These are phyloP conservation scores for Rhodotorula sphaerocarpa DNA, from an alignment of 768 basidiomycete species.

Conservation along the genomic window DNA sequence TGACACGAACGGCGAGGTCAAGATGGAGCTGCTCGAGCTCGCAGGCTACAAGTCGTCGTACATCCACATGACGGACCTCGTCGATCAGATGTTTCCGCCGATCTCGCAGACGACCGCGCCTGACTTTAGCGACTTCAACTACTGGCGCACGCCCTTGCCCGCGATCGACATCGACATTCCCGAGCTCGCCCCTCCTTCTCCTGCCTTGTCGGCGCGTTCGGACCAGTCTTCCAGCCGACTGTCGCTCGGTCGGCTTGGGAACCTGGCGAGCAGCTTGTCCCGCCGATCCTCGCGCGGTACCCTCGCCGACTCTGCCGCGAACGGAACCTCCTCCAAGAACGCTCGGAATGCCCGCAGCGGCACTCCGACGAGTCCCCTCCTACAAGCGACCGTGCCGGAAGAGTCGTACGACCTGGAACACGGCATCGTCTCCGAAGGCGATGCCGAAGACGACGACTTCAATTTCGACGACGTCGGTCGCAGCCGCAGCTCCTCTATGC, in stretches of 20 bases:
- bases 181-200: conserved; percentile 60
- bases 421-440: conserved; percentile 7
- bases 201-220: conserved; percentile 85
- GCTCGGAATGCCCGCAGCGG: conserved; percentile 6
- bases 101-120: conserved; percentile 70
- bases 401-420: conserved; percentile 14
- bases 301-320: conserved; percentile 24
- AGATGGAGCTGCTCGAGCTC: conserved; percentile 90
- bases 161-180: conserved; percentile 57
- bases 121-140: conserved; percentile 95
- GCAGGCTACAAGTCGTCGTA: conserved; percentile 97
- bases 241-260: conserved; percentile 41
- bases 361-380: conserved; percentile 25
- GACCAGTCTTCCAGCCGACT: conserved; percentile 53
- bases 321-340: not conserved
- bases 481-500: conserved; percentile 41
- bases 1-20: conserved; percentile 86
- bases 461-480: conserved; percentile 49
- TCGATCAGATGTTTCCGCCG: conserved; percentile 98
- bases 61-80: conserved; percentile 98
- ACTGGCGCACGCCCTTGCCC: conserved; percentile 74
- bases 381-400: conserved; percentile 25
- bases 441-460: conserved; percentile 18
- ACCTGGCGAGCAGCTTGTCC: conserved; percentile 40
- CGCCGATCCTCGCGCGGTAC: conserved; percentile 13